These are phyloP conservation scores for Rubroboletus satanas DNA, from an alignment of 768 basidiomycete genomes.

Conservation along the genomic window DNA sequence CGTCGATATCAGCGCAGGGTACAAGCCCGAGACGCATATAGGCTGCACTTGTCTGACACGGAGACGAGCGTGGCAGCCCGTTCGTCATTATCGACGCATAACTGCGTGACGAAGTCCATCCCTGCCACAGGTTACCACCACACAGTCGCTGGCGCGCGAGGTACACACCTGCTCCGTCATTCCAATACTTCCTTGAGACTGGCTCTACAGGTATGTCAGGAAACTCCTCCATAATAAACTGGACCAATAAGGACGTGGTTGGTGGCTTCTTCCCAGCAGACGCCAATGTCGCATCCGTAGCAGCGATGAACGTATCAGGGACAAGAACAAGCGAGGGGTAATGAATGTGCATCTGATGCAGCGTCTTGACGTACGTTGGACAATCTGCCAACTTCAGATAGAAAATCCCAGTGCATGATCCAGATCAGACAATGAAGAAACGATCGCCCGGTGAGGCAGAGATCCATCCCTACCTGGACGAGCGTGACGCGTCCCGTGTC, in stretches of 20 bases:
- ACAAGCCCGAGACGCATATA: conserved; percentile 30
- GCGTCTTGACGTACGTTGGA: conserved; percentile 83
- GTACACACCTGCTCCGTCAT: conserved; percentile 64
- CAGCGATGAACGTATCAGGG: conserved; percentile 74
- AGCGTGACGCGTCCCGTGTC: conserved; percentile 73
- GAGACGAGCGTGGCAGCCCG: conserved; percentile 76
- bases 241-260: conserved; percentile 61
- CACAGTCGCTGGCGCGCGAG: background rate
- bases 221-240: conserved; percentile 72
- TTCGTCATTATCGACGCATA: conserved; percentile 79
- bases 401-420: background rate
- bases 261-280: conserved; percentile 42
- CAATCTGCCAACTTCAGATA: conserved; percentile 69
- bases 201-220: conserved; percentile 63
- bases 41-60: conserved; percentile 68
- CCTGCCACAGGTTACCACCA: conserved; percentile 39
- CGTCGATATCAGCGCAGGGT: conserved; percentile 4
- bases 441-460: background rate
- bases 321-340: conserved; percentile 68
- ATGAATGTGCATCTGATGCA: conserved; percentile 82
- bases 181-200: conserved; percentile 80
- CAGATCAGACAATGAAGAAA: background rate
- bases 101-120: conserved; percentile 71
- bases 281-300: conserved; percentile 46
- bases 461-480: conserved; percentile 57